Percentiles rank a stretch among this genome's conserved stretches.
Evolutionary conservation across 495 filamentous ascomycete species (phyloP).

Genomic region (Hypoxylon subgilvum): DNA sequence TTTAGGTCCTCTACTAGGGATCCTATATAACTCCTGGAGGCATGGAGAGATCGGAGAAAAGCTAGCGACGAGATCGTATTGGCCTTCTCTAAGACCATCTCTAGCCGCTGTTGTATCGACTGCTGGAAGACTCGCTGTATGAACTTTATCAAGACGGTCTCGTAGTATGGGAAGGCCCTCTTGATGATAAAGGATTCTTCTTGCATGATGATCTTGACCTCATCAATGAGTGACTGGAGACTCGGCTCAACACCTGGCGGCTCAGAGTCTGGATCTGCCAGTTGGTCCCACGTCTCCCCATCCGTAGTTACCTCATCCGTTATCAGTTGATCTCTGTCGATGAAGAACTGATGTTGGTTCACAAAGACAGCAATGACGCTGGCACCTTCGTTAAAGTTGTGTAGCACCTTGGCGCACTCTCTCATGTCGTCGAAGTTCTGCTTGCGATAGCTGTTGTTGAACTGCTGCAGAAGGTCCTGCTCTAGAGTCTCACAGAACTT

Average conservation of each 20-base stretch:
- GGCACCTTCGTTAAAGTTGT: constrained; percentile 93
- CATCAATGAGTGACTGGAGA: constrained; percentile 87
- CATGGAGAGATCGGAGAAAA: constrained; percentile 88
- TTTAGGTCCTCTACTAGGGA: constrained; percentile 90
- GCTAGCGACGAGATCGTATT: constrained; percentile 87
- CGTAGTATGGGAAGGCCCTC: constrained; percentile 92
- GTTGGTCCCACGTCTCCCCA: constrained; percentile 82
- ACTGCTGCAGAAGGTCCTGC: constrained; percentile 92
- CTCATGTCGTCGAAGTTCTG: constrained; percentile 96
- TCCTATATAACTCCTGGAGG: constrained; percentile 83
- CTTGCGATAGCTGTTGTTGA: constrained; percentile 92
- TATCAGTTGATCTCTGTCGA: constrained; percentile 86
- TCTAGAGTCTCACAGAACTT: constrained; percentile 96
- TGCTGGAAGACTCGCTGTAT: constrained; percentile 96
- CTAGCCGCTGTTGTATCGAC: constrained; percentile 91
- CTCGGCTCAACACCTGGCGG: constrained; percentile 90
- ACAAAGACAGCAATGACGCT: constrained; percentile 95
- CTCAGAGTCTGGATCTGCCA: constrained; percentile 93
- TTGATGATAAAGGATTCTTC: constrained; percentile 96
- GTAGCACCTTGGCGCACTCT: constrained; percentile 88
- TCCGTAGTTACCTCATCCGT: constrained; percentile 87
- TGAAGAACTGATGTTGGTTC: constrained; percentile 99
- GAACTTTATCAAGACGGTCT: constrained; percentile 89
- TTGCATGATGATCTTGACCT: constrained; percentile 94
- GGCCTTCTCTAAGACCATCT: constrained; percentile 95